Conservation (phyloP, 176 grass and related monocot genomes). For the Leersia perrieri region DNA sequence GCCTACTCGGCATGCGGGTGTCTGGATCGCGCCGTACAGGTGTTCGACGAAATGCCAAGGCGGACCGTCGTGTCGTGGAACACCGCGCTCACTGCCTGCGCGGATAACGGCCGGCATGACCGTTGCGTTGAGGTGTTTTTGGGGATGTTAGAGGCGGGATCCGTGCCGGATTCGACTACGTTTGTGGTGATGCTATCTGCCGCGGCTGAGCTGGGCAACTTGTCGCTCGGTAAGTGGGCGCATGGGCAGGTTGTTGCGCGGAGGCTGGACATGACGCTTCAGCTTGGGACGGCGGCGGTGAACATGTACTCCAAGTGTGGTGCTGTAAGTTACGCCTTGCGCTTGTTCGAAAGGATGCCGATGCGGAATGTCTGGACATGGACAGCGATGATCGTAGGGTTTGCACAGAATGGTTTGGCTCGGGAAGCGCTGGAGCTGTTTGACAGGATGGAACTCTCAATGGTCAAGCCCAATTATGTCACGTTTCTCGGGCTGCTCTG, state of each 20-base stretch:
- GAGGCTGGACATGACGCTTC: constrained; percentile 36
- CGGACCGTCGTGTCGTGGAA: constrained; percentile 63
- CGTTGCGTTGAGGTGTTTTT: constrained; percentile 7
- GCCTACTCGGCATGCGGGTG: constrained; percentile 37
- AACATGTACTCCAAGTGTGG: constrained; percentile 70
- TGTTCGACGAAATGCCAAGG: constrained; percentile 59
- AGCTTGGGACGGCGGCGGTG: constrained; percentile 40
- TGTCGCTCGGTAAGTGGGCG: constrained; percentile 47
- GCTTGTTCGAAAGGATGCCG: constrained; percentile 43
- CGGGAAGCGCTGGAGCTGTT: constrained; percentile 39
- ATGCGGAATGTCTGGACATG: constrained; percentile 57
- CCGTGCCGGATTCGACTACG: constrained; percentile 44
- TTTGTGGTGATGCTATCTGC: constrained; percentile 54
- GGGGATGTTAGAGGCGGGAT: constrained; percentile 36
- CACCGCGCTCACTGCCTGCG: constrained; percentile 33
- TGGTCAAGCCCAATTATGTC: constrained; percentile 40
- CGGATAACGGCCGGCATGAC: constrained; percentile 3
- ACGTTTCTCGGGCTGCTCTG: constrained; percentile 58
- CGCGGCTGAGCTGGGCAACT: constrained; percentile 34
- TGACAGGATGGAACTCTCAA: constrained; percentile 34
- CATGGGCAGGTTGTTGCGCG: constrained; percentile 47
- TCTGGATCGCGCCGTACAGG: neutral
- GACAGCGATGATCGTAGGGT: constrained; percentile 59
- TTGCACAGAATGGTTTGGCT: constrained; percentile 49
- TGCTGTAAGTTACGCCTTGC: constrained; percentile 10